These are phyloP conservation scores for Aspergillus pseudoviridinutans DNA, from an alignment of 2,329 filamentous ascomycete species.

Conservation along the genomic window DNA sequence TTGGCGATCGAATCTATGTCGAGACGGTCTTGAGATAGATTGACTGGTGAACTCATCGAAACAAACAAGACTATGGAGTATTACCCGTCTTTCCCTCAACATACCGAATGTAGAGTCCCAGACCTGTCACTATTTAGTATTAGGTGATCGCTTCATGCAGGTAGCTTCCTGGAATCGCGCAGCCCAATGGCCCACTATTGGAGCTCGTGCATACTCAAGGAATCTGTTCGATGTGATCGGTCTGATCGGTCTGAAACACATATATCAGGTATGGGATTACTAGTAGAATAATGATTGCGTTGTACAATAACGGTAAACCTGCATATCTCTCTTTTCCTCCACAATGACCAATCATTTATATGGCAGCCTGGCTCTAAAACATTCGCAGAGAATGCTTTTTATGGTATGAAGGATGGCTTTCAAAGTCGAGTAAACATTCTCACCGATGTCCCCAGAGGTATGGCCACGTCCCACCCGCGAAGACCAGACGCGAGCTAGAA, in stretches of 20 bases:
- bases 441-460: neutral
- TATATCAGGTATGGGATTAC: too few species aligned
- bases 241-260: neutral
- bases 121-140: neutral
- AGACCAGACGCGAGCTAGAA: neutral
- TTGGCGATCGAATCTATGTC: too few species aligned
- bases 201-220: neutral
- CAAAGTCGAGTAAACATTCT: neutral
- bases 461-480: neutral
- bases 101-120: neutral
- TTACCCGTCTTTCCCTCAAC: neutral
- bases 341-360: neutral
- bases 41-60: too few species aligned
- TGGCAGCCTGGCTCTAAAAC: neutral
- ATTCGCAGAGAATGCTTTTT: neutral
- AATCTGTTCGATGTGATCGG: neutral
- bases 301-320: neutral
- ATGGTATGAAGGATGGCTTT: neutral
- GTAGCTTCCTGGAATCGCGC: constrained; percentile 7
- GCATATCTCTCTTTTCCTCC: neutral
- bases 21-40: too few species aligned
- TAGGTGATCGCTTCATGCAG: constrained; percentile 8
- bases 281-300: neutral
- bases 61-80: too few species aligned
- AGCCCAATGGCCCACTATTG: neutral